Percentiles rank a stretch among this genome's conserved stretches.
Conservation (phyloP, 208 protist species). For the Acanthamoeba sp. region DNA sequence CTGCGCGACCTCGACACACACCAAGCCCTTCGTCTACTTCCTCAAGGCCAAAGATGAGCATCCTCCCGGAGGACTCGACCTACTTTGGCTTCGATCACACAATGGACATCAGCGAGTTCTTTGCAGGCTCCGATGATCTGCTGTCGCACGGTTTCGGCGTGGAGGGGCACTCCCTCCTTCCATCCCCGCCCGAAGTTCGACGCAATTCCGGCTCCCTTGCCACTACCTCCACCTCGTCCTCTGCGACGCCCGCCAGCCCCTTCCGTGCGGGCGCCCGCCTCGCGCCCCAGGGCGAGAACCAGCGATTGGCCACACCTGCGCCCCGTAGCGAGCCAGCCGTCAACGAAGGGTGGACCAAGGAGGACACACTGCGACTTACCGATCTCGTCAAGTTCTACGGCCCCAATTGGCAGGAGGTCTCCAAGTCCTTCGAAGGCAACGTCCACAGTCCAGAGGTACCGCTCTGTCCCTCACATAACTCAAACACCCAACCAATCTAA, state of each 20-base stretch:
- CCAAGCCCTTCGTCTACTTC: not conserved
- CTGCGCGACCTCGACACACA: not conserved
- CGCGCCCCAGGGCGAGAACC: not conserved
- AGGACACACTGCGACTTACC: constrained; percentile 52
- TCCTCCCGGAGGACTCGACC: not conserved
- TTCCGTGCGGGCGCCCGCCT: no score
- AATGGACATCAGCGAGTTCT: constrained; percentile 51
- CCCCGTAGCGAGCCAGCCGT: not conserved
- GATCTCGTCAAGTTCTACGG: constrained; percentile 51
- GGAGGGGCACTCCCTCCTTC: not conserved
- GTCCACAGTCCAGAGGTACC: constrained; percentile 20
- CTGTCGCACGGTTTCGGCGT: not conserved
- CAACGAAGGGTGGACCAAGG: constrained; percentile 55
- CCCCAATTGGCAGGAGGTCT: constrained; percentile 40
- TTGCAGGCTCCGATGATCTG: not conserved
- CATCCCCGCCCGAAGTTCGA: not conserved
- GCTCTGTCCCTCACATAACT: not conserved
- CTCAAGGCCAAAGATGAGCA: not conserved
- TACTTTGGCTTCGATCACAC: constrained; percentile 12
- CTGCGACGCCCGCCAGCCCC: not conserved
- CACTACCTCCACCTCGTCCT: not conserved
- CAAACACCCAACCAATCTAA: not conserved
- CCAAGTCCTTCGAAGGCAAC: constrained; percentile 48
- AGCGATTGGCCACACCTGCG: not conserved
- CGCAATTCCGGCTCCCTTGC: not conserved